Evolutionary conservation across 2,329 filamentous ascomycete genomes (phyloP), one percentile per base, ranked within the genome.

Genomic region (Ceratocystis albifundus): DNA sequence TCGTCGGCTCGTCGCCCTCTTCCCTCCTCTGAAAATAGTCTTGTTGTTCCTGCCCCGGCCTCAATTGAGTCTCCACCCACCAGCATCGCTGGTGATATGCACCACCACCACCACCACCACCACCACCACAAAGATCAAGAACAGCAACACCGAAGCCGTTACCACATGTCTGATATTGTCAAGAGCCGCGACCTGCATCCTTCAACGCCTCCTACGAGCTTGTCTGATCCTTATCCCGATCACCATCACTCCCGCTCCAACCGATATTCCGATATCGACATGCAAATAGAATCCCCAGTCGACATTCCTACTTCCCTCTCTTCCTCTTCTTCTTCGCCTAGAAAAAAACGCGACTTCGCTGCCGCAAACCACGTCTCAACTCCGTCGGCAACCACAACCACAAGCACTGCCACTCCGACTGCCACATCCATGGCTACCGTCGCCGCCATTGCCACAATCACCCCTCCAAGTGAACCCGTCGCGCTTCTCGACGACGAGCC

Each of bases 61-160:
- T 28, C 61, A 12, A 67, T 67, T 50, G 66, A 67, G 44, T 67
- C 66, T 22, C 66, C 66, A 44, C 66, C 66, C 28, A 65, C 62
- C 28, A 67, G 66, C 62, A 46, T 67, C 50, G 55, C 41, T 32
- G 66, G 53, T 36, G 66, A 67, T 12, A 30, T 25, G 22, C 61
- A 62, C 10, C 36, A 32, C 36, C 44, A 25, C 36, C 61, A 15
- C n/a, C n/a, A n/a, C n/a, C n/a, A n/a, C n/a, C n/a, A n/a, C n/a
- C 61, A 62, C 10, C 36, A 32, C 36, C 44, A 25, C 36, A 41
- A 15, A 25, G 20, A 62, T 1, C 32, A 41, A 41, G 36, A 41
- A 12, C 10, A 41, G 10, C 36, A 41, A 41, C 36, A 41, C 1
- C 36, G 3, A 41, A 41, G 12, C 8, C 36, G 10, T 41, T 10